Evolutionary conservation across 192 early-diverging fungal species (phyloP).

Genomic region (Allomyces macrogynus): DNA sequence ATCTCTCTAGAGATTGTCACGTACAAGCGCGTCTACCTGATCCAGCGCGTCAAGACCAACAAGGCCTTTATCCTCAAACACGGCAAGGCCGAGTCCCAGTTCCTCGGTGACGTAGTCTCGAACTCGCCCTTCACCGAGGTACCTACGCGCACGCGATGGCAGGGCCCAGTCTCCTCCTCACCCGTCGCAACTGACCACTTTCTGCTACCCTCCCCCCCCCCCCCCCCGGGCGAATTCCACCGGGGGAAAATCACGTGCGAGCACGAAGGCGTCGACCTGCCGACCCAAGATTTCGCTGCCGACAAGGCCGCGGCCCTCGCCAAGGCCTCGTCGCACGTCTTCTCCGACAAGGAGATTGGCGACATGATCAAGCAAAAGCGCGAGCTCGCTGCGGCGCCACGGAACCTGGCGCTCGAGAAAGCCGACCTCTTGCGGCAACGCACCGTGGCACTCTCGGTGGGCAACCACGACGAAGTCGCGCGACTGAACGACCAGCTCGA

Average conservation of each 20-base stretch:
- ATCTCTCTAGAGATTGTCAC: constrained; percentile 3
- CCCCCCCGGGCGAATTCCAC: constrained; percentile 1
- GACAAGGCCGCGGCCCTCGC: constrained; percentile 1
- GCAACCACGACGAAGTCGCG: constrained; percentile 3
- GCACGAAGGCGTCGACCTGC: constrained; percentile 6
- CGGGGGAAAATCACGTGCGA: constrained; percentile 3
- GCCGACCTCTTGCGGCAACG: constrained; percentile 2
- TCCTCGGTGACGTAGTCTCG: constrained; percentile 58
- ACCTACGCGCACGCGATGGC: background rate
- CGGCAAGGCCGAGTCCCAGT: constrained; percentile 41
- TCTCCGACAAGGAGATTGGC: constrained; percentile 9
- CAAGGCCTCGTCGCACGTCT: constrained; percentile 4
- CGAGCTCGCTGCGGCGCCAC: constrained; percentile 1
- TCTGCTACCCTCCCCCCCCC: too few species aligned
- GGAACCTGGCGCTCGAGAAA: constrained; percentile 6
- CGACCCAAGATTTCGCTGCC: background rate
- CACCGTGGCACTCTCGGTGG: constrained; percentile 4
- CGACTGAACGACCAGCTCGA: constrained; percentile 6
- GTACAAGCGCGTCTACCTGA: constrained; percentile 31
- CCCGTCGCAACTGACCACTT: too few species aligned
- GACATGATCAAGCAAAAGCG: constrained; percentile 11
- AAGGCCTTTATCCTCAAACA: constrained; percentile 41
- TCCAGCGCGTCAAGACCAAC: constrained; percentile 41
- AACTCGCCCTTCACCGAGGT: constrained; percentile 43
- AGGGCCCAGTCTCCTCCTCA: too few species aligned